phyloP scores from a whole-genome alignment of 148 eudicot genomes.

The Fagopyrum tataricum region DNA sequence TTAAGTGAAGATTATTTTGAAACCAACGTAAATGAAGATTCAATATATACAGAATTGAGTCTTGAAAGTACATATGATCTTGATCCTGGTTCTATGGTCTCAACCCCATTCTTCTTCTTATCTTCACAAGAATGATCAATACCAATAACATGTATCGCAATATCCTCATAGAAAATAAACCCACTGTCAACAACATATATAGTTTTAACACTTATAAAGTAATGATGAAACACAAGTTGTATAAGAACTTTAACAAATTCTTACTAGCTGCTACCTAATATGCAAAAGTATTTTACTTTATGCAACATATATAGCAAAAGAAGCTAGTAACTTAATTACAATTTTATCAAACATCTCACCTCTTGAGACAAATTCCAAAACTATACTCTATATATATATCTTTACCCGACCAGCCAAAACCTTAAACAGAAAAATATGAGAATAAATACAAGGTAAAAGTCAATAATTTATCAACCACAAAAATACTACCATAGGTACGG shows the following conservation, averaged over 20 bases:
- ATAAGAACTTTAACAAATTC: constrained; percentile 1
- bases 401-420: constrained; percentile 81
- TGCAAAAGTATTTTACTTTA: background rate
- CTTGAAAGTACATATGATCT: constrained; percentile 35
- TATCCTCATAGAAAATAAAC: too few species aligned
- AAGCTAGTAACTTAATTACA: constrained; percentile 60
- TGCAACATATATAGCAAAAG: background rate
- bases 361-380: constrained; percentile 86
- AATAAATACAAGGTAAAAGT: background rate
- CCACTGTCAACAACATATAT: too few species aligned
- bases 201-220: too few species aligned
- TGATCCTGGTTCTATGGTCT: constrained; percentile 20
- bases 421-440: constrained; percentile 30
- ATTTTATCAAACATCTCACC: constrained; percentile 95
- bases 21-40: constrained; percentile 29
- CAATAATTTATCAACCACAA: constrained; percentile 9
- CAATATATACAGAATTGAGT: too few species aligned
- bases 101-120: constrained; percentile 23
- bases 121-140: too few species aligned
- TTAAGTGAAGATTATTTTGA: too few species aligned
- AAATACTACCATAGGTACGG: background rate
- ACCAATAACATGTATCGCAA: too few species aligned
- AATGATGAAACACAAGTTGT: too few species aligned
- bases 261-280: background rate
- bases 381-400: constrained; percentile 80